Evolutionary conservation across 192 early-diverging fungal genomes (phyloP).

Genomic region (Chytriomyces sp.): DNA sequence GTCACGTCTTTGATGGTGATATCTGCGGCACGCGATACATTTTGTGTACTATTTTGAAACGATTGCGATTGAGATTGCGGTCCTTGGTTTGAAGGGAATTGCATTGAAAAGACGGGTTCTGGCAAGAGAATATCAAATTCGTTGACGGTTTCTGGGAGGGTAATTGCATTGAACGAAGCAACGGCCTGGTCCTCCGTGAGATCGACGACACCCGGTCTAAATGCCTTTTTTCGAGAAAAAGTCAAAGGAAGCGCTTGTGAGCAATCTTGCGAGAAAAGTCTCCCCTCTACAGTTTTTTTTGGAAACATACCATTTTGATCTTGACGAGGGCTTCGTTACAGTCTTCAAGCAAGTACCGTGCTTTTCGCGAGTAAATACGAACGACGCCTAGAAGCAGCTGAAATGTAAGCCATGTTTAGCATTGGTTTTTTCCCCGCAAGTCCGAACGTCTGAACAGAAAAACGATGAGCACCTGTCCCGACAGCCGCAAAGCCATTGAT

Average conservation of each 20-base stretch:
- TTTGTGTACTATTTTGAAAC: slow-evolving; percentile 13
- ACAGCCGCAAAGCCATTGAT: slow-evolving; percentile 90
- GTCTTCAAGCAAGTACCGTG: slow-evolving; percentile 95
- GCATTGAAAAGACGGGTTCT: slow-evolving; percentile 60
- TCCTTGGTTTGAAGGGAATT: neutral
- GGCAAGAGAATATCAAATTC: slow-evolving; percentile 93
- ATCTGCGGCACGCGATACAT: slow-evolving; percentile 70
- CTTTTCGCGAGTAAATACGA: slow-evolving; percentile 94
- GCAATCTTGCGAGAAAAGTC: neutral
- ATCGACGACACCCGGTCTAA: slow-evolving; percentile 81
- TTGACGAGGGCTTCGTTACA: slow-evolving; percentile 94
- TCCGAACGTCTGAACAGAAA: no score
- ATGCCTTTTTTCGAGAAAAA: slow-evolving; percentile 61
- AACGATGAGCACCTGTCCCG: slow-evolving; percentile 55
- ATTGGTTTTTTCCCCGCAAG: no score
- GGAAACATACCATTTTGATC: slow-evolving; percentile 82
- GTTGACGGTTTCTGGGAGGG: slow-evolving; percentile 81
- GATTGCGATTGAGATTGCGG: neutral
- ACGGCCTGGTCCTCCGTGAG: slow-evolving; percentile 74
- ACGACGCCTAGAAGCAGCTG: slow-evolving; percentile 95
- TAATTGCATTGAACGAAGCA: slow-evolving; percentile 83
- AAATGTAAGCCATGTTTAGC: no score
- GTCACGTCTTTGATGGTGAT: slow-evolving; percentile 62
- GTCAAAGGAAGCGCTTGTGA: neutral
- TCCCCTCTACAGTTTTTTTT: neutral